Percentiles rank a stretch among this genome's conserved stretches.
Evolutionary conservation across 129 eudicot species (phyloP).

Genomic region (Pittosporum tobira): DNA sequence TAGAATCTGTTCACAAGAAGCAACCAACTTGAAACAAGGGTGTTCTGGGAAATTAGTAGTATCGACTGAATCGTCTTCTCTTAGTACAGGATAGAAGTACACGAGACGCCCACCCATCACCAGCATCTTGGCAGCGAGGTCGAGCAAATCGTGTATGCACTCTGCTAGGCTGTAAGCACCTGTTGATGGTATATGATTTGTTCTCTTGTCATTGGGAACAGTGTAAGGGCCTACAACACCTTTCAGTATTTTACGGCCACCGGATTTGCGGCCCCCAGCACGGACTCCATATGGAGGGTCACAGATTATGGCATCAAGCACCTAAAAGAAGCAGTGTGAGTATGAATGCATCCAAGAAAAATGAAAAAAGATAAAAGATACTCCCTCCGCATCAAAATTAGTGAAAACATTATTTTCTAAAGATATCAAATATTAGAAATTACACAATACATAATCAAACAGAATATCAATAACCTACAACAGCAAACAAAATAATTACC

Average conservation of each 20-base stretch:
- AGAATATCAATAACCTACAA: background rate
- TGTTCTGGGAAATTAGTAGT: constrained; percentile 75
- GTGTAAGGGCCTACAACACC: constrained; percentile 75
- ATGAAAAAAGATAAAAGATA: background rate
- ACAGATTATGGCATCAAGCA: constrained; percentile 88
- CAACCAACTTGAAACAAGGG: constrained; percentile 75
- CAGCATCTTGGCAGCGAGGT: constrained; percentile 83
- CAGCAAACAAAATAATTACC: constrained; percentile 29
- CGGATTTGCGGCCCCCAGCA: constrained; percentile 98
- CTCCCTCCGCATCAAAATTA: too few species aligned
- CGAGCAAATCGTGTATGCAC: constrained; percentile 86
- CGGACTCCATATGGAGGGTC: constrained; percentile 98
- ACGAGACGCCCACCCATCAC: constrained; percentile 87
- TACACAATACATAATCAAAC: too few species aligned
- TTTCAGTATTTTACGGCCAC: constrained; percentile 82
- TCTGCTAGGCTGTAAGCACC: constrained; percentile 85
- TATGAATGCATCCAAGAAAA: background rate
- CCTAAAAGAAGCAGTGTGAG: constrained; percentile 16
- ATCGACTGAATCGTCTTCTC: constrained; percentile 58
- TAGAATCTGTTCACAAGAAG: constrained; percentile 73
- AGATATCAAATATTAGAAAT: too few species aligned
- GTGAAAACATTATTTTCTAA: too few species aligned
- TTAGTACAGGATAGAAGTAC: constrained; percentile 75
- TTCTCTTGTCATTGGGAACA: constrained; percentile 75
- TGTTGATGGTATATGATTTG: constrained; percentile 89